Conservation (phyloP, 768 basidiomycete genomes). For the Suillus subluteus region DNA sequence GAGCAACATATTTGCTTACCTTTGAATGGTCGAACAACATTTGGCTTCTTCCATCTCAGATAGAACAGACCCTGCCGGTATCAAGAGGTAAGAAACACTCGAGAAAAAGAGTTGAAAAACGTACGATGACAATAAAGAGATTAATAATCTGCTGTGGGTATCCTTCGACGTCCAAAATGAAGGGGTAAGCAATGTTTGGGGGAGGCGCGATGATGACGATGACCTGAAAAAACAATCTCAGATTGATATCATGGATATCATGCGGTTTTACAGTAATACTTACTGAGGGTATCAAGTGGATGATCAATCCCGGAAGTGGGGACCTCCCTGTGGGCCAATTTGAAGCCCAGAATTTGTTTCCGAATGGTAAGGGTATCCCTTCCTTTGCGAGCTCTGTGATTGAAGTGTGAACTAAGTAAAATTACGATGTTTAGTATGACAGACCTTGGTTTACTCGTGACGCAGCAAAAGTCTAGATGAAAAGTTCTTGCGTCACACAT, state of each 20-base stretch:
- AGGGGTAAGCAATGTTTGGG: slow-evolving; percentile 55
- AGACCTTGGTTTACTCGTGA: slow-evolving; percentile 56
- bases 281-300: slow-evolving; percentile 58
- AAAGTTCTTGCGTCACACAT: neutral
- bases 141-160: slow-evolving; percentile 58
- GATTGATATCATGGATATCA: neutral
- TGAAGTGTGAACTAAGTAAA: neutral
- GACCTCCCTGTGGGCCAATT: slow-evolving; percentile 65
- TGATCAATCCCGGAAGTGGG: slow-evolving; percentile 56
- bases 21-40: slow-evolving; percentile 56
- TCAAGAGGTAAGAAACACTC: neutral
- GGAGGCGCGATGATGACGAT: slow-evolving; percentile 61
- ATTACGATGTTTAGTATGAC: neutral
- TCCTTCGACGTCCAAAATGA: slow-evolving; percentile 59
- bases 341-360: slow-evolving; percentile 62
- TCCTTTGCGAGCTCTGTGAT: slow-evolving; percentile 59
- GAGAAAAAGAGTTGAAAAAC: slow-evolving; percentile 17
- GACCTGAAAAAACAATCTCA: slow-evolving; percentile 46
- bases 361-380: slow-evolving; percentile 62
- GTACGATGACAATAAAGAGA: slow-evolving; percentile 57
- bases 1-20: slow-evolving; percentile 26
- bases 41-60: slow-evolving; percentile 54
- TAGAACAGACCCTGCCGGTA: slow-evolving; percentile 53
- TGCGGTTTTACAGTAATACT: slow-evolving; percentile 12
- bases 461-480: slow-evolving; percentile 51